A percentile compares a stretch with the other conserved stretches of the same genome.
Conservation (phyloP, 1,284 basidiomycete genomes). For the Puccinia polysora region DNA sequence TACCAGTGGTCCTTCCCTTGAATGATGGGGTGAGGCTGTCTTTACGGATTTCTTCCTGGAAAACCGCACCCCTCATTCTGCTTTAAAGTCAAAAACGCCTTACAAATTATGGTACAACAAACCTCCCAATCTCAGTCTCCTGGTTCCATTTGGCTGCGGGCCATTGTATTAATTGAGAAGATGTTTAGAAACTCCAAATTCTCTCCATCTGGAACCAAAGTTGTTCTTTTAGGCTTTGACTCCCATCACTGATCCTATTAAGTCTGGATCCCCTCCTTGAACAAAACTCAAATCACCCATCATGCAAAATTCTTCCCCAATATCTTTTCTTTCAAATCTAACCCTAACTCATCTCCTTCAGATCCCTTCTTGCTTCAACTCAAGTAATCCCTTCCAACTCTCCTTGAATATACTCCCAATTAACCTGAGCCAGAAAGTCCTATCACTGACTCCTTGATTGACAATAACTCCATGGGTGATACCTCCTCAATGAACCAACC, state of each 20-base stretch:
- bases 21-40: not conserved
- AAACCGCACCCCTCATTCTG: not conserved
- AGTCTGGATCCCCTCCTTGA: not conserved
- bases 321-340: not conserved
- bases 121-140: not conserved
- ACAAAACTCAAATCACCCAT: not conserved
- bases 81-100: not conserved
- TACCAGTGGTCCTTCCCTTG: not conserved
- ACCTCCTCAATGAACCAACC: not conserved
- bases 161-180: not conserved
- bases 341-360: not conserved
- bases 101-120: not conserved
- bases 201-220: not conserved
- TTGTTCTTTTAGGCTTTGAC: not conserved
- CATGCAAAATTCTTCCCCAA: not conserved
- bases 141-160: not conserved
- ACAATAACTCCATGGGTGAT: too few relatives aligned
- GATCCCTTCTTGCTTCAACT: not conserved
- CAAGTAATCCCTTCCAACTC: too few relatives aligned
- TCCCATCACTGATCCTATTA: not conserved
- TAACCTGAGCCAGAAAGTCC: too few relatives aligned
- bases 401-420: too few relatives aligned
- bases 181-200: not conserved
- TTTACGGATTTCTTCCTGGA: not conserved
- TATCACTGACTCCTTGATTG: too few relatives aligned